Percentiles rank a stretch among this genome's conserved stretches.
phyloP scores from a whole-genome alignment of 306 rosid genomes.

The Psophocarpus tetragonolobus region DNA sequence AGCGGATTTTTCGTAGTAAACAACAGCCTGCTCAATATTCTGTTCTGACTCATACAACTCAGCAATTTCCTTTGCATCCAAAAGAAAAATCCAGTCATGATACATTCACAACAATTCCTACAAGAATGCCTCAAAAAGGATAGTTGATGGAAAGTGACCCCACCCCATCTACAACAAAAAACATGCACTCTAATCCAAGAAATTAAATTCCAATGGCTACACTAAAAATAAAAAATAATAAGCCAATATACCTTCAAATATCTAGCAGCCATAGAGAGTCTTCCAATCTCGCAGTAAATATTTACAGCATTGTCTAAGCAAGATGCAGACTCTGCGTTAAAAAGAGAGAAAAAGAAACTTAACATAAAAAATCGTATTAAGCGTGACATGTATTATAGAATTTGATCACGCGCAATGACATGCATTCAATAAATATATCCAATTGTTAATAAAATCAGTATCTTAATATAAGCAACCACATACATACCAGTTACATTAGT shows the following conservation, averaged over 20 bases:
- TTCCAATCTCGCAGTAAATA: constrained; percentile 89
- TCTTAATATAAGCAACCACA: background rate
- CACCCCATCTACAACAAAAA: background rate
- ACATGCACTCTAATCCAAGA: background rate
- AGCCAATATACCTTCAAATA: constrained; percentile 69
- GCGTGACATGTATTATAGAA: background rate
- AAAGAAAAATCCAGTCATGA: constrained; percentile 19
- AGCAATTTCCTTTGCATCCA: constrained; percentile 76
- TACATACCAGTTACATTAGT: constrained; percentile 57
- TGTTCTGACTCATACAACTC: constrained; percentile 84
- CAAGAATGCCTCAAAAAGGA: background rate
- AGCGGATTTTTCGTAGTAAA: constrained; percentile 84
- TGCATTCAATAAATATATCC: background rate
- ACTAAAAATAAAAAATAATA: background rate
- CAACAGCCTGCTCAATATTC: constrained; percentile 72
- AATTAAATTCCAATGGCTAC: background rate
- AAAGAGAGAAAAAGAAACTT: background rate
- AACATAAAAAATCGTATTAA: background rate
- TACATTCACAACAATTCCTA: background rate
- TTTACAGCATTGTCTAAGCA: constrained; percentile 83
- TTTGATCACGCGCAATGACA: background rate
- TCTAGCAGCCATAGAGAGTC: constrained; percentile 98
- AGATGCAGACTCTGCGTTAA: constrained; percentile 68
- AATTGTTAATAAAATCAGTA: background rate
- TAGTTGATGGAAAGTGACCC: background rate